These are phyloP conservation scores for Colletotrichum incanum DNA, from an alignment of 2,329 filamentous ascomycete genomes.

Conservation along the genomic window DNA sequence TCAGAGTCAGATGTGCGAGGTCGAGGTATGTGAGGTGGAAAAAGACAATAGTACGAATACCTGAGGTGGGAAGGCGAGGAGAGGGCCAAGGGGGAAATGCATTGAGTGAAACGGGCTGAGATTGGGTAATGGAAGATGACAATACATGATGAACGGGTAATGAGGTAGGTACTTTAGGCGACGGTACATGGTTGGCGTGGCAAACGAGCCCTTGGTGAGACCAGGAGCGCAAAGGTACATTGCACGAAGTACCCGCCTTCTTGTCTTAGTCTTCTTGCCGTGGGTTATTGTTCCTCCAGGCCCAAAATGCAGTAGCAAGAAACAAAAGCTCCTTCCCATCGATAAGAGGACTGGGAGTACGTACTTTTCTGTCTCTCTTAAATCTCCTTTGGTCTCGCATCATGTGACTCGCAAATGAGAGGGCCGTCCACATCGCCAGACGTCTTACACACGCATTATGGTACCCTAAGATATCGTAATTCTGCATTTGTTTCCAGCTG, in stretches of 20 bases:
- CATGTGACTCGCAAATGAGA: conserved; percentile 22
- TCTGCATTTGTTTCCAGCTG: conserved; percentile 7
- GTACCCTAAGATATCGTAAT: not conserved
- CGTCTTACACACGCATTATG: too few species aligned
- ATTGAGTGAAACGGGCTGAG: conserved; percentile 1
- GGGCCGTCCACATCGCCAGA: not conserved
- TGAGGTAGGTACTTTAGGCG: not conserved
- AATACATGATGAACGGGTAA: not conserved
- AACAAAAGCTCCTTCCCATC: not conserved
- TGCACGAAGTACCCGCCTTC: not conserved
- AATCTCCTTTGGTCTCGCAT: not conserved
- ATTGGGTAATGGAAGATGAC: conserved; percentile 1
- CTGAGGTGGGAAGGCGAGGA: not conserved
- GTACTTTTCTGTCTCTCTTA: not conserved
- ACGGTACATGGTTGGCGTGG: not conserved
- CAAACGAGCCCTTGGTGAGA: not conserved
- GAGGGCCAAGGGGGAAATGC: not conserved
- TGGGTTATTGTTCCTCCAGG: not conserved
- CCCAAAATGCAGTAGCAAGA: too few species aligned
- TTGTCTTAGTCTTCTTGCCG: not conserved
- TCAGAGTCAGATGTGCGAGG: not conserved
- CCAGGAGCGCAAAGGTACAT: not conserved
- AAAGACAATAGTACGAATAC: not conserved
- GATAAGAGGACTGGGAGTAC: conserved; percentile 1
- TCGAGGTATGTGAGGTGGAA: not conserved